phyloP scores from a whole-genome alignment of 1,284 basidiomycete genomes.

The Cryptococcus hybrid region DNA sequence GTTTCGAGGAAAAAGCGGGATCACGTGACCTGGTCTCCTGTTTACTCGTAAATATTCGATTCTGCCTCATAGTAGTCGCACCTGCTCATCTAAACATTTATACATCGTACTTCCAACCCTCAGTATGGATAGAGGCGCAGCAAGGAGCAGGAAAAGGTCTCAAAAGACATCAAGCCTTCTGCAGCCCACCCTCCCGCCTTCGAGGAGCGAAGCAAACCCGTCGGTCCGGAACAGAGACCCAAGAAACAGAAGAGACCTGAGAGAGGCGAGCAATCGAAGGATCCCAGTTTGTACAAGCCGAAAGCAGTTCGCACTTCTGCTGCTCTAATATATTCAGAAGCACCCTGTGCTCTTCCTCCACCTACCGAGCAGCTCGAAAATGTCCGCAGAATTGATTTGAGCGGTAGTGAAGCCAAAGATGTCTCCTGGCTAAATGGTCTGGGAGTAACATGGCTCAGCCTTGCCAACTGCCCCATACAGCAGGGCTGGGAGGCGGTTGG shows the following conservation, averaged over 20 bases:
- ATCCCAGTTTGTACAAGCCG: conserved; percentile 35
- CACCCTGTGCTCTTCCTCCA: conserved; percentile 34
- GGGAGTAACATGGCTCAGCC: conserved; percentile 40
- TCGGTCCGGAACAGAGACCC: not conserved
- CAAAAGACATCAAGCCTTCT: not conserved
- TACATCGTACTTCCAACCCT: not conserved
- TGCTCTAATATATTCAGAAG: conserved; percentile 35
- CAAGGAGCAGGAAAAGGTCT: conserved; percentile 36
- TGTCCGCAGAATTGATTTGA: conserved; percentile 39
- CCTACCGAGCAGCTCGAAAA: conserved; percentile 22
- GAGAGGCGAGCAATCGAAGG: conserved; percentile 9
- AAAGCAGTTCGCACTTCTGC: conserved; percentile 41
- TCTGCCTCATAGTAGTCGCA: no score
- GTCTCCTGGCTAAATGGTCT: conserved; percentile 32
- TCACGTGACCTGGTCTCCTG: no score
- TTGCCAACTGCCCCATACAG: conserved; percentile 35
- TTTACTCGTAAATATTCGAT: no score
- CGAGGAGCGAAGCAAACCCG: not conserved
- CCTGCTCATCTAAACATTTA: not conserved
- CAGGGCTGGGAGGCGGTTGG: conserved; percentile 41
- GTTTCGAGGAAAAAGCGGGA: no score
- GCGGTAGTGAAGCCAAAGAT: conserved; percentile 33
- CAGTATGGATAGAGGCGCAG: conserved; percentile 45
- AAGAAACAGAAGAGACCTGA: not conserved
- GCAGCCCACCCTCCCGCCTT: not conserved